phyloP scores from a whole-genome alignment of 352 stramenopile genomes.

The Phytopythium cucurbitacearum region DNA sequence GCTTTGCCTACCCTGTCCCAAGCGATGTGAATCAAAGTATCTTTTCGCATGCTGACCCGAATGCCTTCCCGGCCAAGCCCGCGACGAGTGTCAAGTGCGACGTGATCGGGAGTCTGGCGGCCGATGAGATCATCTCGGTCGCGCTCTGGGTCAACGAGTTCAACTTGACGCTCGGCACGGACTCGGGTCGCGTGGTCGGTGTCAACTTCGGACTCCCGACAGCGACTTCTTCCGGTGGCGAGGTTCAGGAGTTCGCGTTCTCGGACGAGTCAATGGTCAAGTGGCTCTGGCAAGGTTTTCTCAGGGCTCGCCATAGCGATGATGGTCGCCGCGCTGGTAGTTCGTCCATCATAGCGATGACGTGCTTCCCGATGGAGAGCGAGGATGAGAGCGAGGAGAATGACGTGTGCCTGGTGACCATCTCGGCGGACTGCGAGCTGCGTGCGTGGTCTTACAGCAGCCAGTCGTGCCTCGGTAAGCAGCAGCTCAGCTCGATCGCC shows the following conservation, averaged over 20 bases:
- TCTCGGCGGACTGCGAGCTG: constrained; percentile 65
- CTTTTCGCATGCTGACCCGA: constrained; percentile 41
- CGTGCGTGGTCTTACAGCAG: constrained; percentile 63
- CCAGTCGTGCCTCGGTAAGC: constrained; percentile 60
- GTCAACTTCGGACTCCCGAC: constrained; percentile 66
- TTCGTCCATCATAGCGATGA: constrained; percentile 43
- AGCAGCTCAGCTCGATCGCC: constrained; percentile 33
- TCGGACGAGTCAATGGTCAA: constrained; percentile 60
- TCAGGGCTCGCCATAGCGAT: constrained; percentile 31
- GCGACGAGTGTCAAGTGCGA: constrained; percentile 32
- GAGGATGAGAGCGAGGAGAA: constrained; percentile 26
- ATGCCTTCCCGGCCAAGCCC: constrained; percentile 34
- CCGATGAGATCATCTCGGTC: constrained; percentile 57
- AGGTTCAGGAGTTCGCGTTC: constrained; percentile 67
- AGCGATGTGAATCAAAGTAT: constrained; percentile 32
- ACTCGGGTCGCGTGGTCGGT: constrained; percentile 52
- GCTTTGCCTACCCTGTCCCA: constrained; percentile 52
- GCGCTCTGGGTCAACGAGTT: constrained; percentile 76
- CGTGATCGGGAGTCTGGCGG: constrained; percentile 37
- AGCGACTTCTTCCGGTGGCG: constrained; percentile 12
- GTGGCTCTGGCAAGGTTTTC: constrained; percentile 68
- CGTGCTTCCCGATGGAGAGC: constrained; percentile 54
- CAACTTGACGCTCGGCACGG: constrained; percentile 62
- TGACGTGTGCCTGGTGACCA: constrained; percentile 64
- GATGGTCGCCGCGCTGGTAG: constrained; percentile 21